Percentiles rank a stretch among this genome's conserved stretches.
phyloP scores from a whole-genome alignment of 2,329 filamentous ascomycete genomes.

The Cladosporium velox region DNA sequence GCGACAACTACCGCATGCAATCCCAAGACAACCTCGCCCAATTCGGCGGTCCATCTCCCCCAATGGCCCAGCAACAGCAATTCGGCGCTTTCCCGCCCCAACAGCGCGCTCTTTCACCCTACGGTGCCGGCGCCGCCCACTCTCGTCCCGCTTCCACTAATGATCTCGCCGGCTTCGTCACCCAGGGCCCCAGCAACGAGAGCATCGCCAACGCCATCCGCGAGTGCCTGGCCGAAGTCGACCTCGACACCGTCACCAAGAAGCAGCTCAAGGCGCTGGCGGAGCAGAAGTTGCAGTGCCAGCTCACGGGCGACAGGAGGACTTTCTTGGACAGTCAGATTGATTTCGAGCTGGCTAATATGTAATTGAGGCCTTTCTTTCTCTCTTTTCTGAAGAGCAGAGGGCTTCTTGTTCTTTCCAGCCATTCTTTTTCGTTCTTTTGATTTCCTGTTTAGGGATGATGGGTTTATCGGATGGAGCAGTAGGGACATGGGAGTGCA shows the following conservation, averaged over 20 bases:
- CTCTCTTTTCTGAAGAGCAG: background rate
- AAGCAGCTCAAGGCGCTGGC: conserved; percentile 86
- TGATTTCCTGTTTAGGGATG: background rate
- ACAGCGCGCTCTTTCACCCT: conserved; percentile 29
- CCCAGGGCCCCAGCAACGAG: conserved; percentile 71
- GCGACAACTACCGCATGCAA: conserved; percentile 43
- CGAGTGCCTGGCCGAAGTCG: conserved; percentile 78
- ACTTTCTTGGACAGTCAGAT: conserved; percentile 91
- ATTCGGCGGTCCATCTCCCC: conserved; percentile 37
- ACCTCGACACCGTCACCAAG: conserved; percentile 96
- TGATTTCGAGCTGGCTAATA: conserved; percentile 88
- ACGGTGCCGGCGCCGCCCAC: conserved; percentile 8
- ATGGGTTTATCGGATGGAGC: background rate
- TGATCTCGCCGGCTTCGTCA: conserved; percentile 54
- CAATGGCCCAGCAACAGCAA: conserved; percentile 23
- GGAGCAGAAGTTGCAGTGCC: conserved; percentile 89
- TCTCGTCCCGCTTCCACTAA: conserved; percentile 31
- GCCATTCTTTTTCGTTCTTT: background rate
- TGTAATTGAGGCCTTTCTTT: conserved; percentile 55
- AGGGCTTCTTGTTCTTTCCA: background rate
- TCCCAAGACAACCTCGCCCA: conserved; percentile 39
- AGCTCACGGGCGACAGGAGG: conserved; percentile 80
- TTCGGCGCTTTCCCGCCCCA: conserved; percentile 13
- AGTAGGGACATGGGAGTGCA: background rate
- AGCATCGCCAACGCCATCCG: conserved; percentile 84